phyloP scores from a whole-genome alignment of 306 rosid species.

The Prunus mira region DNA sequence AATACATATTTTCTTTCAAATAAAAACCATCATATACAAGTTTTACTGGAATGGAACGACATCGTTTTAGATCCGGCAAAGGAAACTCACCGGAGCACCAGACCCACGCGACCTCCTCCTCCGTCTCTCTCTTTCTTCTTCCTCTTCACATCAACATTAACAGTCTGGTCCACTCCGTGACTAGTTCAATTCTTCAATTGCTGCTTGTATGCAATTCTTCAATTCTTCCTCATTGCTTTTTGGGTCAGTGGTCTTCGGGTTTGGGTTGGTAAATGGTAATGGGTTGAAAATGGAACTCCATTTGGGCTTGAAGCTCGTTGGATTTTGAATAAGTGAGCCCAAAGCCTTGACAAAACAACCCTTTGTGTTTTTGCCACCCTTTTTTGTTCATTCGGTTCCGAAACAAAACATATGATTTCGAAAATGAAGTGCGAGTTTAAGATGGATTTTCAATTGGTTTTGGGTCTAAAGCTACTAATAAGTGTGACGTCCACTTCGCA shows the following conservation, averaged over 20 bases:
- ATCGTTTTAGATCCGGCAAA: neutral
- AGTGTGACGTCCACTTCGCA: too few relatives aligned
- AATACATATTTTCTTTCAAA: neutral
- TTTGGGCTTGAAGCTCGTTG: neutral
- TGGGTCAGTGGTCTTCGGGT: neutral
- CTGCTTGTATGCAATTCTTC: neutral
- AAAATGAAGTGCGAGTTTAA: too few relatives aligned
- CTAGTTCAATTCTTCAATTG: neutral
- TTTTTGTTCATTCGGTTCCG: too few relatives aligned
- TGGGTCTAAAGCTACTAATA: too few relatives aligned
- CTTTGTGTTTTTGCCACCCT: too few relatives aligned
- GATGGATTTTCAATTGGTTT: too few relatives aligned
- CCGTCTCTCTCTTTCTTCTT: slow-evolving; percentile 6
- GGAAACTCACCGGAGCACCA: neutral
- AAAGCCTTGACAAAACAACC: neutral
- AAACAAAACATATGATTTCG: too few relatives aligned
- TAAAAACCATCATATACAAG: neutral
- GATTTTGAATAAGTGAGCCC: neutral
- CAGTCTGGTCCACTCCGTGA: neutral
- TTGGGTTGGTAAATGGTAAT: neutral
- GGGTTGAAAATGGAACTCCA: neutral
- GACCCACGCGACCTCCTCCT: neutral
- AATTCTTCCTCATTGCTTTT: neutral
- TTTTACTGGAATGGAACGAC: neutral
- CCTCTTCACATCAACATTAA: neutral